Conservation (phyloP, 176 grass and related monocot genomes). For the Pontederia crassipes region DNA sequence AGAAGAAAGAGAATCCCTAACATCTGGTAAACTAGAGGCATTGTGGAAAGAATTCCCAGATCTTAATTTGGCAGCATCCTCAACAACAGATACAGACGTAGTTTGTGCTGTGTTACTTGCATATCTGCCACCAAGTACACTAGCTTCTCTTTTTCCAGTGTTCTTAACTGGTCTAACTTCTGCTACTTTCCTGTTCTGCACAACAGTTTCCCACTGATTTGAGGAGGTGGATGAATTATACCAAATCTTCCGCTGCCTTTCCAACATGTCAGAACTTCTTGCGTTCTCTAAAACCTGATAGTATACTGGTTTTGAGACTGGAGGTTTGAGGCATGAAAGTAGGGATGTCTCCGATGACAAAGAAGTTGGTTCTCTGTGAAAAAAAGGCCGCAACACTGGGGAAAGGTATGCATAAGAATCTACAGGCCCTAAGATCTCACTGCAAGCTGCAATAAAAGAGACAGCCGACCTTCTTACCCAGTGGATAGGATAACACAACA, state of each 20-base stretch:
- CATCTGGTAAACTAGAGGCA: slow-evolving; percentile 26
- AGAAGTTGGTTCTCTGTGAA: slow-evolving; percentile 69
- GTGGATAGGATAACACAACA: slow-evolving; percentile 77
- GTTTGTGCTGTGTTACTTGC: slow-evolving; percentile 18
- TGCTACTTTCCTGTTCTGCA: slow-evolving; percentile 14
- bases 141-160: slow-evolving; percentile 41
- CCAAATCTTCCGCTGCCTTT: slow-evolving; percentile 49
- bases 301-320: slow-evolving; percentile 68
- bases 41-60: slow-evolving; percentile 29
- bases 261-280: slow-evolving; percentile 44
- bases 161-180: slow-evolving; percentile 31
- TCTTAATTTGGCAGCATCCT: slow-evolving; percentile 37
- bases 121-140: slow-evolving; percentile 32
- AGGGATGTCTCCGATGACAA: slow-evolving; percentile 63
- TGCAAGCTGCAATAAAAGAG: slow-evolving; percentile 64
- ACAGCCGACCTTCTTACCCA: slow-evolving; percentile 89
- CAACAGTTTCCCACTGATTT: slow-evolving; percentile 45
- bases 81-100: slow-evolving; percentile 11
- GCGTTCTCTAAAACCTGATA: slow-evolving; percentile 79
- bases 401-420: slow-evolving; percentile 89
- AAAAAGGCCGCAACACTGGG: slow-evolving; percentile 58
- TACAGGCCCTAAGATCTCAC: slow-evolving; percentile 70
- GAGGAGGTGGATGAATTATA: slow-evolving; percentile 28
- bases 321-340: slow-evolving; percentile 65
- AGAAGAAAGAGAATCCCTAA: slow-evolving; percentile 52